Base-by-base conservation (phyloP, 2,329 filamentous ascomycete genomes). In the Atkinsonella hypoxylon region DNA sequence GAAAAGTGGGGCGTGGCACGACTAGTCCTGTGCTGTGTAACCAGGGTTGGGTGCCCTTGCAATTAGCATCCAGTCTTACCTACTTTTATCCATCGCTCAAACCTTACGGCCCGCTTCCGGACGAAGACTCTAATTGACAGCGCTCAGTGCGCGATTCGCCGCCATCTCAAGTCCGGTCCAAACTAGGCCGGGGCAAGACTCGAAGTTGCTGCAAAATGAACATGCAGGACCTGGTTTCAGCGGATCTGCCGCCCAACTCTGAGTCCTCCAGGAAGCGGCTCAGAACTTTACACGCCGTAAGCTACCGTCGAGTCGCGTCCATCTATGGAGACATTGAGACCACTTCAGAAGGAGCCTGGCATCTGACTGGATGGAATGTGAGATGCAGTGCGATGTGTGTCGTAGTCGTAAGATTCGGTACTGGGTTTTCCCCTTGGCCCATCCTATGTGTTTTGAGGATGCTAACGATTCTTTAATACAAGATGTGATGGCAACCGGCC, bases 401-500 rank as follows among this genome's bases (percentile, higher is more conserved):
- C 65, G 73, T 51, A 62, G 66, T 48, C 65, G 70, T 50, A 75
- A 75, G 62, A 73, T 73, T 50, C 67, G 72, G 72, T 72, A 53
- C 15, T 36, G 50, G 49, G 3, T 22, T 20, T 11, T 15, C 32
- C 12, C 20, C 17, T 41, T 11, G 30, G 10, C 1, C 20, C 18
- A 18, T 7, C 12, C 8, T 17, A 32, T 12, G n/a, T 26, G 4
- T 13, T 13, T 26, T 26, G 17, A 41, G 4, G 9, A 17, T 30
- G 22, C 51, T 51, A 31, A 50, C 41, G 7, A 43, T 31, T 7
- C 2, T n/a, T 51, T 42, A 43, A 36, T 32, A 17, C 40, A 50
- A 75, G 72, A 62, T 76, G 73, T 51, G 71, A 76, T 56, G 73
- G 73, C 13, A 67, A 69, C 43, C 65, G 65, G 43, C 73, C 73